These are phyloP conservation scores for Isatis tinctoria DNA, from an alignment of 345 rosid species.

Conservation along the genomic window DNA sequence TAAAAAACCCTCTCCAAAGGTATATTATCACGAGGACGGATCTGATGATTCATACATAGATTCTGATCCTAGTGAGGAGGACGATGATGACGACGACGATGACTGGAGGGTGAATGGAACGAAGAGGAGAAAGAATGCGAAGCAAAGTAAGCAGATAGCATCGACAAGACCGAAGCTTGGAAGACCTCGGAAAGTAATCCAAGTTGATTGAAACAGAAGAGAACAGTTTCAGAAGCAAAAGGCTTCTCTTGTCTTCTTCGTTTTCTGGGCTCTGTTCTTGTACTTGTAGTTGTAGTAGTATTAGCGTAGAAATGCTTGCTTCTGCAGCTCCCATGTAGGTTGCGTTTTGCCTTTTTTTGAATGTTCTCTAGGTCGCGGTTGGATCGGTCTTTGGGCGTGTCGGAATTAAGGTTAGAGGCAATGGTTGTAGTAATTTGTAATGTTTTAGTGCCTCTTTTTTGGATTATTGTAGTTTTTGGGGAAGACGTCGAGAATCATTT, in stretches of 20 bases:
- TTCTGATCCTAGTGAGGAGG: slow-evolving; percentile 44
- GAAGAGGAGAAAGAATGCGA: slow-evolving; percentile 38
- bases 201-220: slow-evolving; percentile 18
- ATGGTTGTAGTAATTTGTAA: background rate
- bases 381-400: background rate
- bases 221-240: background rate
- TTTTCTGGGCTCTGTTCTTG: slow-evolving; percentile 18
- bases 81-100: slow-evolving; percentile 35
- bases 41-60: slow-evolving; percentile 40
- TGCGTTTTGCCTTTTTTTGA: background rate
- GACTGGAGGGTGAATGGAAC: slow-evolving; percentile 37
- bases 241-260: background rate
- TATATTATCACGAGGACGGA: slow-evolving; percentile 41
- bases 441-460: background rate
- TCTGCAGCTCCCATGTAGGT: background rate
- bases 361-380: too few species aligned
- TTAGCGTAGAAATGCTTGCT: background rate
- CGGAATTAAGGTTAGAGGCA: background rate
- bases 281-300: background rate
- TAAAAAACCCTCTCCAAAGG: slow-evolving; percentile 36
- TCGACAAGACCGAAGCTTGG: slow-evolving; percentile 35
- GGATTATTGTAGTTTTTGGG: background rate
- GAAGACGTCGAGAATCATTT: background rate
- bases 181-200: slow-evolving; percentile 36
- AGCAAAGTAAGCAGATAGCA: slow-evolving; percentile 41